Conservation (phyloP, 2,329 filamentous ascomycete species). For the Diplocarpon mali region DNA sequence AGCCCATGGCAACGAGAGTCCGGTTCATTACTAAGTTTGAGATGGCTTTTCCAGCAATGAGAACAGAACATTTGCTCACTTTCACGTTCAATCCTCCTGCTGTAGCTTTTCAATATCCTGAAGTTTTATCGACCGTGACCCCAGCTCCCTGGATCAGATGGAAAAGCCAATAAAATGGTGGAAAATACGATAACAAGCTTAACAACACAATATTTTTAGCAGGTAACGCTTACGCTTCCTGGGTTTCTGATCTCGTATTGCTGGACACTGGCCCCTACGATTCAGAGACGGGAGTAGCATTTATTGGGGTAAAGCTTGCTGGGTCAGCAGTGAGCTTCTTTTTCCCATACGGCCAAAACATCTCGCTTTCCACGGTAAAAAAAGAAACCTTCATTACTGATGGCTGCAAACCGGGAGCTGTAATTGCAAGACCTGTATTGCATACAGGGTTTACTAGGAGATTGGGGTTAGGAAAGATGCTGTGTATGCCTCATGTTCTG, state of each 20-base stretch:
- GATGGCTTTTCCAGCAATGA: constrained; percentile 39
- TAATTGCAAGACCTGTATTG: constrained; percentile 68
- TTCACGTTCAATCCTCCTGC: constrained; percentile 33
- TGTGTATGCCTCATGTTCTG: constrained; percentile 55
- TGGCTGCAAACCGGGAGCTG: constrained; percentile 47
- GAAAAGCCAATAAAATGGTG: too few species aligned
- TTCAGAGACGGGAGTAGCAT: constrained; percentile 38
- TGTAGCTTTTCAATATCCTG: too few species aligned
- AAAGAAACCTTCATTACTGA: constrained; percentile 33
- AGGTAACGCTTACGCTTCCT: constrained; percentile 58
- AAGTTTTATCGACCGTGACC: too few species aligned
- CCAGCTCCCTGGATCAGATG: too few species aligned
- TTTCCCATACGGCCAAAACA: constrained; percentile 47
- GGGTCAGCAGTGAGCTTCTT: constrained; percentile 55
- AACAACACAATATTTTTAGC: constrained; percentile 63
- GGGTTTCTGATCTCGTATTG: constrained; percentile 51
- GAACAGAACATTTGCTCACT: constrained; percentile 56
- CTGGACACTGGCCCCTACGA: constrained; percentile 43
- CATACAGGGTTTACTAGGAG: constrained; percentile 61
- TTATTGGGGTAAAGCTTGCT: constrained; percentile 53
- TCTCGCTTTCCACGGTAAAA: constrained; percentile 42
- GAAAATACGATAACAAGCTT: constrained; percentile 47
- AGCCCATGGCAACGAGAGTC: constrained; percentile 25
- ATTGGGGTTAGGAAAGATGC: constrained; percentile 45
- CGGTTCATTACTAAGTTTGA: constrained; percentile 41